Base-by-base conservation (phyloP, 257 asterid genomes). In the Solanum commersonii region DNA sequence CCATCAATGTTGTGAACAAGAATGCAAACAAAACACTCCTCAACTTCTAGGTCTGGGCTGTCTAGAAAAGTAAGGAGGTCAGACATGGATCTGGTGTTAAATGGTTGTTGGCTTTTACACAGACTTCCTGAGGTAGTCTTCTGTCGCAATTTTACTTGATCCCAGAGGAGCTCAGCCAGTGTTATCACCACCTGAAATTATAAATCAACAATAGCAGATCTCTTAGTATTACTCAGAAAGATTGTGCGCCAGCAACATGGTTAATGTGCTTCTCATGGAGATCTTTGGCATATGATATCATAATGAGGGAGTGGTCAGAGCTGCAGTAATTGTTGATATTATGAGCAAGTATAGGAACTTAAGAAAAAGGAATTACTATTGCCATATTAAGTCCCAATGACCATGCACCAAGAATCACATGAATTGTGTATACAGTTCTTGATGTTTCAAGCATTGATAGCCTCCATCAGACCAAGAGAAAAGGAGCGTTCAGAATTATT, bases 1-100 rank as follows among this genome's bases (percentile, higher is more conserved):
- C 99, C 99, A 82, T 96, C 99, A 71, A 97, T 97, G 68, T 95
- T 96, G 92, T 96, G 95, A 89, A 96, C 92, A 76, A 96, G 44
- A 72, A 96, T 63, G 86, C 98, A 97, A 71, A 96, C 89, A 91
- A 92, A 93, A 74, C 91, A 92, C 77, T 94, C 98, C 33, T 87
- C 93, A 29, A 88, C 93, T 87, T 92, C 95, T 87, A 83, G 68
- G 88, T 92, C 92, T 73, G 94, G 93, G 44, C 93, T 95, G 73
- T 95, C 94, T 67, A 97, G 91, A 91, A 94, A 96, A 84, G 93
- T 90, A 85, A 97, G 93, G 63, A 95, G 93, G 88, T 96, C 98
- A 89, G 96, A 96, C 92, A 96, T 90, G 87, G 99, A 97, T 81
- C 91, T 92, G 87, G 95, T 90, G 73, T 93, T 88, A 88, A 95